Base-by-base conservation (phyloP, 176 grass and related monocot genomes). In the Aegilops tauschii region DNA sequence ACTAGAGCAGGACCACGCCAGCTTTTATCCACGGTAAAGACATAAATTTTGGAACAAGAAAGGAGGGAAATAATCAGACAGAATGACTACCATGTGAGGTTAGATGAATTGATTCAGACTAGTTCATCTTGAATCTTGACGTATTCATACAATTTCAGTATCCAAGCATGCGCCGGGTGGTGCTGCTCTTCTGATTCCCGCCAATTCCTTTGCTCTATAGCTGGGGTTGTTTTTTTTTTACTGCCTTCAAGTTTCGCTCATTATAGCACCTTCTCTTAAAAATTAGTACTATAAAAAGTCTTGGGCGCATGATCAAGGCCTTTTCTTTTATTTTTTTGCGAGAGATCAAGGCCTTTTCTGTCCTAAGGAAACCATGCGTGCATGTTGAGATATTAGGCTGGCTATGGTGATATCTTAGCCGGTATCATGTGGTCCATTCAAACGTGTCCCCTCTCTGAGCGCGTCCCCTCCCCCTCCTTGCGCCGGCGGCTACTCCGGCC, bases 1-100 rank as follows among this genome's bases (percentile, higher is more conserved):
- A 93, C 79, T 85, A 85, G 83, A 83, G 80, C 44, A 80, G 91
- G 91, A 90, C 88, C 91, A 88, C 90, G 68, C 85, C 64, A 61
- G 27, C 78, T 87, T 92, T 74, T 83, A 79, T 82, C 68, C 74
- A 45, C 69, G 18, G 34, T 44, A 85, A 85, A 84, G 81, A 87
- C 76, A 87, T 47, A 40, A 52, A 76, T 69, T 84, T 68, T 49
- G 21, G 58, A 74, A 37, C 23, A 29, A 27, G 31, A 28, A 14
- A 10, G 3, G 12, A 32, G 9, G 35, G 23, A 61, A 83, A 78
- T 88, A 62, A 78, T 12, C 28, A 29, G 52, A 65, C 9, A 28
- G 30, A 80, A 72, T 30, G 16, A 31, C 79, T 80, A 74, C 69
- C 31, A n/a, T 52, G n/a, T 27, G 87, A 78, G 54, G 68, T 49